Percentiles rank a stretch among this genome's conserved stretches.
Conservation (phyloP, 768 basidiomycete genomes). For the Terana coerulea region DNA sequence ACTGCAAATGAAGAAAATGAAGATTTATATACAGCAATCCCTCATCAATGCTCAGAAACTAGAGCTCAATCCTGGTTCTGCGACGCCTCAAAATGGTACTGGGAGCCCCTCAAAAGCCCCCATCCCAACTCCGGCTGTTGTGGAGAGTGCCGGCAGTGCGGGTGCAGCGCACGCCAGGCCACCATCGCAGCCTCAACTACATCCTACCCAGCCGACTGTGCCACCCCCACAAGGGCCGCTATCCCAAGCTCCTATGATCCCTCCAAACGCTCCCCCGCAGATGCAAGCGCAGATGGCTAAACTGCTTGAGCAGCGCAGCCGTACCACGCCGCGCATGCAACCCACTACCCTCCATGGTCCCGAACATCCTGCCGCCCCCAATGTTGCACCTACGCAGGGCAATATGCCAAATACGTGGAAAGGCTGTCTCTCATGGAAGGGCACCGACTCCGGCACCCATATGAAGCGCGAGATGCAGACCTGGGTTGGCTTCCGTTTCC, state of each 20-base stretch:
- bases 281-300: slow-evolving; percentile 45
- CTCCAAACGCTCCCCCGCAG: slow-evolving; percentile 15
- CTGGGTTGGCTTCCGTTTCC: slow-evolving; percentile 32
- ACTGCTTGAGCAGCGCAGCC: slow-evolving; percentile 41
- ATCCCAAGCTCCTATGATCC: background rate
- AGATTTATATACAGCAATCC: too few species aligned
- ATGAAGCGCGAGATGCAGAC: slow-evolving; percentile 40
- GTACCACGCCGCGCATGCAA: slow-evolving; percentile 20
- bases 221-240: slow-evolving; percentile 2
- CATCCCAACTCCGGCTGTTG: background rate
- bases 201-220: background rate
- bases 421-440: slow-evolving; percentile 45
- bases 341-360: slow-evolving; percentile 12
- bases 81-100: too few species aligned
- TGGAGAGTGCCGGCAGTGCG: background rate
- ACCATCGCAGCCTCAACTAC: background rate
- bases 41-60: too few species aligned
- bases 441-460: slow-evolving; percentile 30
- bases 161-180: background rate
- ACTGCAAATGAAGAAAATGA: too few species aligned
- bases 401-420: slow-evolving; percentile 35
- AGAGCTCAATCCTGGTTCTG: too few species aligned
- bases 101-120: too few species aligned
- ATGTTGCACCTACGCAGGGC: background rate
- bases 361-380: slow-evolving; percentile 12